Conservation (phyloP, 495 filamentous ascomycete genomes). For the Copromyces sp. region DNA sequence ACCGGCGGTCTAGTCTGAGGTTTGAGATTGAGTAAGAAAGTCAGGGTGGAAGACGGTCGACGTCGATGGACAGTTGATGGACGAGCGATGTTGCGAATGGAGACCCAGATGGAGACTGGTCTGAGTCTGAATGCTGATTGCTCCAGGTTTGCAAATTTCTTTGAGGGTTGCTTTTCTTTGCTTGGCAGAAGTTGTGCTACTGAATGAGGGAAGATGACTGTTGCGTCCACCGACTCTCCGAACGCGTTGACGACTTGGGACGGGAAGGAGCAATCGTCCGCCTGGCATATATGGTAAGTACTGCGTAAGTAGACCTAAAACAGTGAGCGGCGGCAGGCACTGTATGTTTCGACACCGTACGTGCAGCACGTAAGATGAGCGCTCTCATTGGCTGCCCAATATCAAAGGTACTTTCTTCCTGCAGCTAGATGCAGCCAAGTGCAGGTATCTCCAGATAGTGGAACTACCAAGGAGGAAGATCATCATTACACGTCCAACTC, state of each 20-base stretch:
- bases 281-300: neutral
- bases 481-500: neutral
- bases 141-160: neutral
- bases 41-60: neutral
- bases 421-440: neutral
- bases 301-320: neutral
- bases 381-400: neutral
- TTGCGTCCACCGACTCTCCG: neutral
- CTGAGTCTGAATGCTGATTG: neutral
- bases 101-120: neutral
- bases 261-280: neutral
- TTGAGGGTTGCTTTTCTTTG: neutral
- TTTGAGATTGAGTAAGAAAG: neutral
- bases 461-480: neutral
- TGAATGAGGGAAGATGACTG: neutral
- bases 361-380: neutral
- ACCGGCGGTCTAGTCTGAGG: neutral
- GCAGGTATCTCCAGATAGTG: neutral
- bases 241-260: neutral
- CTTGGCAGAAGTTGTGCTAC: neutral
- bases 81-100: neutral
- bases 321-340: neutral
- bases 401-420: neutral
- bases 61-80: neutral
- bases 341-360: neutral